Conservation (phyloP, 2,329 filamentous ascomycete genomes). For the Zymoseptoria tritici region DNA sequence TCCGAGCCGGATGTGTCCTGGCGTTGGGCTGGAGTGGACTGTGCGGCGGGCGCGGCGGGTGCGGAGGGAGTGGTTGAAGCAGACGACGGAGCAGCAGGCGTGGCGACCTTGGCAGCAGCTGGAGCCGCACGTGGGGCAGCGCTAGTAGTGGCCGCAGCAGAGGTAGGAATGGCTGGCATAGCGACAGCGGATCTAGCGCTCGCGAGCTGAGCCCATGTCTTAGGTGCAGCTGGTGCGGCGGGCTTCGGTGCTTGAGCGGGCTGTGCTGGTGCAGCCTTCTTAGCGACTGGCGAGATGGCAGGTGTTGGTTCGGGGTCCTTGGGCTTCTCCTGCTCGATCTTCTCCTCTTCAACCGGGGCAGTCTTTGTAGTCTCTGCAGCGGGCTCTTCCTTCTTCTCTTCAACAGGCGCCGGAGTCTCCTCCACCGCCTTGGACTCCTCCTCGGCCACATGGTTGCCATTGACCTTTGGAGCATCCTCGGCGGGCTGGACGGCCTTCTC, state of each 20-base stretch:
- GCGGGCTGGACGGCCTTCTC: constrained; percentile 42
- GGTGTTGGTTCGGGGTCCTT: constrained; percentile 52
- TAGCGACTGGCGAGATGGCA: constrained; percentile 31
- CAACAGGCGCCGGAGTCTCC: constrained; percentile 22
- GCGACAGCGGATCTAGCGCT: constrained; percentile 43
- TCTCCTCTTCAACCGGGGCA: constrained; percentile 30
- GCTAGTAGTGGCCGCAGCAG: constrained; percentile 24
- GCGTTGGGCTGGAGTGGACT: constrained; percentile 15
- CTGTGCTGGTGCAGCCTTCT: constrained; percentile 42
- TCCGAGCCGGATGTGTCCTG: constrained; percentile 34
- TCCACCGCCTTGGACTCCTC: constrained; percentile 34
- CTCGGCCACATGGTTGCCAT: constrained; percentile 26
- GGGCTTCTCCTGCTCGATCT: constrained; percentile 51
- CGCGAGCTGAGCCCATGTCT: constrained; percentile 66
- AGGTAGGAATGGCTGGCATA: constrained; percentile 33
- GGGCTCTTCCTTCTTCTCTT: constrained; percentile 31
- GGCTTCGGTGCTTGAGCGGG: constrained; percentile 48
- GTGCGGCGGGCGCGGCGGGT: constrained; percentile 30
- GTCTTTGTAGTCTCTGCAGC: constrained; percentile 24
- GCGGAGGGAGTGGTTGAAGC: constrained; percentile 19
- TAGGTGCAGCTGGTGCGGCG: constrained; percentile 46
- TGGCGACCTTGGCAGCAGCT: constrained; percentile 18
- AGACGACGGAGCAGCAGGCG: constrained; percentile 24
- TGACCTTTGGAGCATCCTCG: constrained; percentile 24
- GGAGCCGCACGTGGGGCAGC: constrained; percentile 32